Base-by-base conservation (phyloP, 352 stramenopile species). In the Phytopythium chamaehyphon region DNA sequence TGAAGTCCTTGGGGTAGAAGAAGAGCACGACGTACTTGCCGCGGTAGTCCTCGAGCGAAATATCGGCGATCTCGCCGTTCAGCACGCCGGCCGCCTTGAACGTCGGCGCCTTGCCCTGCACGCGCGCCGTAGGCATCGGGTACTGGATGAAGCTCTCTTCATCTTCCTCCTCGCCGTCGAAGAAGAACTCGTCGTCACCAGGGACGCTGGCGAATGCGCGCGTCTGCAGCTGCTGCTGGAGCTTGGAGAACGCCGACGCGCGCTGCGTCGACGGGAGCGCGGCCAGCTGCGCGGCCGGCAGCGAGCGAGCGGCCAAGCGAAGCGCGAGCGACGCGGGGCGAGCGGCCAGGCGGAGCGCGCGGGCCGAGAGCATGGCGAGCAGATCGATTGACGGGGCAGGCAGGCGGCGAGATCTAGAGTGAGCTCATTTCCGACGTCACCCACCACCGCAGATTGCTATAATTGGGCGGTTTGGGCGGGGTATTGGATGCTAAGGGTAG, bases 1-100 rank as follows among this genome's bases (percentile, higher is more conserved):
- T 92, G 49, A 94, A 94, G 59, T 94, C 88, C 74, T 95, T 95
- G 3, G 88, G 88, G 71, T 96, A 96, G 62, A 96, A 96, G 64
- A 96, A 92, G 26, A 96, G 57, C 58, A 96, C 86, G 19, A 93
- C 74, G 67, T 93, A 96, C 71, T 96, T 86, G 47, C 88, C 88
- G 38, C 73, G 69, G 75, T 87, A 96, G 55, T 89, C 67, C 36
- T 89, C 76, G 16, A 95, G 76, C 43, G 73, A 86, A 18, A 96
- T 55, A 36, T 91, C 64, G 22, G 73, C 76, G 64, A 96, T 95
- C 45, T 96, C 86, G 35, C 76, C 86, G 57, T 94, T 76, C 33
- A 88, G 53, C 9, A 96, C 82, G 6, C 81, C 88, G 12, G 64
- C 54, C 1, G 88, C 82, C 26, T 62, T 90, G 63, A 96, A 96